Evolutionary conservation across 2,329 filamentous ascomycete genomes (phyloP), one percentile per base, ranked within the genome.

Genomic region (Fusarium sp.): DNA sequence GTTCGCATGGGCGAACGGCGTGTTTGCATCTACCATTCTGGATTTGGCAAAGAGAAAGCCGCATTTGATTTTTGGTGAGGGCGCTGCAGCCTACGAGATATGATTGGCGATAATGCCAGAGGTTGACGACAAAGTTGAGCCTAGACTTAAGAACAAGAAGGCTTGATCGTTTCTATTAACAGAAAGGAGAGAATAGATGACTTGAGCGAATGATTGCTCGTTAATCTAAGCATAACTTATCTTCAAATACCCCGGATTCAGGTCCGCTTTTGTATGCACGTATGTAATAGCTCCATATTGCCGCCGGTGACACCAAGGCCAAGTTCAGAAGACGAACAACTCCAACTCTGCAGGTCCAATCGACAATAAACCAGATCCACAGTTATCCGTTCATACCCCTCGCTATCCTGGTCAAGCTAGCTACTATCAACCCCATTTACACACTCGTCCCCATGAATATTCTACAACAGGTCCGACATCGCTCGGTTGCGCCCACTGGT

Each of bases 1-100:
- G 95, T 98, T 98, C 77, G 93, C 95, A 4, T 98, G 94, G 96
- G 96, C 96, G 12, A 99, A 99, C 72, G 96, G 93, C 1, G 93
- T 99, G 12, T 98, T 97, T 79, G 94, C 95, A 15, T 90, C 93
- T 77, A 97, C 94, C 0, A 93, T 99, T 44, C 81, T 99, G 50
- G 93, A 97, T 81, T 77, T 99, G 51, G 96, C 94, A 2, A 90
- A 91, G 78, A 83, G 95, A 76, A 97, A 97, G 78, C 96, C 96
- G 5, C 88, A 97, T 78, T 77, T 98, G 71, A 85, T 98, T 38
- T 97, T 97, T 77, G 90, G 88, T 15, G 79, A 86, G 46, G 88
- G 87, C 1, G 84, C 83, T 5, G 79, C 84, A 65, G 82, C 88
- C 28, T 93, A 92, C 75, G 80, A 82, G 62, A 79, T 85, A 38